These are phyloP conservation scores for Saccharomycopsis fibuligera DNA, from an alignment of 805 yeast species.

Conservation along the genomic window DNA sequence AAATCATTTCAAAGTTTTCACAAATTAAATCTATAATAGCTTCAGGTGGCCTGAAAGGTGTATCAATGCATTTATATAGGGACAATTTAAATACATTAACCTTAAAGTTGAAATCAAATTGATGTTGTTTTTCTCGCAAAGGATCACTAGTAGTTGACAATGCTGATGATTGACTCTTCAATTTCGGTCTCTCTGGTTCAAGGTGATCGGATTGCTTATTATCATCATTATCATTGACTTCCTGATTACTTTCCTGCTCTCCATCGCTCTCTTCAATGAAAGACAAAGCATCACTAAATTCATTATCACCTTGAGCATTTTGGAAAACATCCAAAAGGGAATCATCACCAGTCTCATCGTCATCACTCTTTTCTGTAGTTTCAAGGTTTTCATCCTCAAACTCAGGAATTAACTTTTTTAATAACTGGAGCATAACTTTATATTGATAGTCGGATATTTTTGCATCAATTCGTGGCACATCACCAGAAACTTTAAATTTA, in stretches of 20 bases:
- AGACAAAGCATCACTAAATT: constrained; percentile 21
- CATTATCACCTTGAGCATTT: constrained; percentile 19
- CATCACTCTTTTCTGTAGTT: constrained; percentile 14
- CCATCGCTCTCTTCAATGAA: constrained; percentile 11
- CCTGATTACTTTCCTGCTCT: constrained; percentile 13
- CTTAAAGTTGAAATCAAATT: constrained; percentile 56
- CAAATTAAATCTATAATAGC: constrained; percentile 70
- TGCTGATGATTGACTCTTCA: neutral
- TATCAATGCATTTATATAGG: constrained; percentile 61
- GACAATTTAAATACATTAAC: constrained; percentile 60
- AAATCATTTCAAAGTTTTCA: constrained; percentile 52
- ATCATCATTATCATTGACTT: constrained; percentile 1
- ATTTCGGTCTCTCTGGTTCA: neutral
- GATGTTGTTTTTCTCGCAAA: constrained; percentile 11
- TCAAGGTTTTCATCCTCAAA: constrained; percentile 28
- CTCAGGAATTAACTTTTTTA: constrained; percentile 65
- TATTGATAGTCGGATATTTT: constrained; percentile 85
- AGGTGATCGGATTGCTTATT: no score
- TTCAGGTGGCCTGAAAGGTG: constrained; percentile 51
- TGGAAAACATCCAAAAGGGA: constrained; percentile 13
- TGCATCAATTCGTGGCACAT: constrained; percentile 64
- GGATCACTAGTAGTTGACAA: constrained; percentile 1
- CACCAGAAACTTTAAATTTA: constrained; percentile 65
- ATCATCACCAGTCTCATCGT: constrained; percentile 8
- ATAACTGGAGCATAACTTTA: constrained; percentile 72